Evolutionary conservation across 305 asterid genomes (phyloP), one percentile per base, ranked within the genome.

Genomic region (Andrographis paniculata): DNA sequence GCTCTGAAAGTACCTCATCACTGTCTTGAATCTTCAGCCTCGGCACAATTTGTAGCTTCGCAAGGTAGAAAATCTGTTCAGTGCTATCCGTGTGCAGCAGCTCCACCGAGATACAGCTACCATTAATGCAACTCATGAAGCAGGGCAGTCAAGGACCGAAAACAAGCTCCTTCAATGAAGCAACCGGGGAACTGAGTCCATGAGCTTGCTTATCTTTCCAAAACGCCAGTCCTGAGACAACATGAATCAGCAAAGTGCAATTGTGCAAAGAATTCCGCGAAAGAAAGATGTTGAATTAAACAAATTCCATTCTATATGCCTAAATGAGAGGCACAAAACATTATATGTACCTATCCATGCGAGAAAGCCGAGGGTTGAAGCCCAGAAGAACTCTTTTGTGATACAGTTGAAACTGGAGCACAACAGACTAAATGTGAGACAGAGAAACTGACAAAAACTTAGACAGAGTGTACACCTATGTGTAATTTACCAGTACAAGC

Each of bases 191-290:
- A 33, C 53, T 47, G 43, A 69, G 70, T 22, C 87, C 88, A 51
- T 70, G 71, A 24, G 79, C 95, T 69, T 70, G 64, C 15, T 76
- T 64, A 59, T 89, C 96, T 62, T 69, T 82, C 98, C 96, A 86
- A 37, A 91, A 64, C n/a, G 92, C 52, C 35, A 77, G 48, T 53
- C 80, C 99, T 91, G 68, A 45, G 17, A 41, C 46, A 58, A 68
- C 48, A 50, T 2, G 5, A 40, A 41, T 40, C 20, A 12, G 17
- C 42, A 12, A 41, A 37, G 20, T 17, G 21, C 12, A 21, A 42
- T 17, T 18, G 10, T 18, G 18, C 35, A 9, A 31, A 14, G 93
- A 53, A 23, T 75, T 44, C 55, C 80, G 94, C 86, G 68, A 48
- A 17, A 40, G 44, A 50, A 2, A 6, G 6, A 24, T 24, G 30